Evolutionary conservation across 441 rosid genomes (phyloP).

Genomic region (Adansonia gregorii): DNA sequence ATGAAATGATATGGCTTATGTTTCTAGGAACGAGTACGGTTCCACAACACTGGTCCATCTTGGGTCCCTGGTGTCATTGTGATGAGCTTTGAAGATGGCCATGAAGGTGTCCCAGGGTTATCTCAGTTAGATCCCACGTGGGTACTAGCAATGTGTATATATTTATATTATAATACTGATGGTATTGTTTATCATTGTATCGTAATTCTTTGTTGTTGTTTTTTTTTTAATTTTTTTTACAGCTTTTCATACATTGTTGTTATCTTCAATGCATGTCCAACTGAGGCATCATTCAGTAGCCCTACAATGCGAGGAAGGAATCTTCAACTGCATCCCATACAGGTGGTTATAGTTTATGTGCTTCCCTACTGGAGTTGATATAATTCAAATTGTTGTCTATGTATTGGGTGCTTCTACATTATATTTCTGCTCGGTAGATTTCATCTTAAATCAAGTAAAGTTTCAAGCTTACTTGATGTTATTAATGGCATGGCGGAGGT

Average conservation of each 20-base stretch:
- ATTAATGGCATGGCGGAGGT: conserved; percentile 2
- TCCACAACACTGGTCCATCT: conserved; percentile 81
- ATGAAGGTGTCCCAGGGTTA: conserved; percentile 59
- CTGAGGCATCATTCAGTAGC: conserved; percentile 55
- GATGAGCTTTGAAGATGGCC: conserved; percentile 92
- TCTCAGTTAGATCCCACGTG: conserved; percentile 77
- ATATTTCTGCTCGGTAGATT: neutral
- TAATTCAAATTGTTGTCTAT: neutral
- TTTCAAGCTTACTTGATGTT: neutral
- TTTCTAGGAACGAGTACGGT: conserved; percentile 69
- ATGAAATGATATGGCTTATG: conserved; percentile 23
- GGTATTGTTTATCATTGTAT: neutral
- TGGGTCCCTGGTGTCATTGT: conserved; percentile 78
- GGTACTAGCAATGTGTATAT: conserved; percentile 31
- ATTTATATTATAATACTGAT: neutral
- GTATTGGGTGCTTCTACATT: neutral
- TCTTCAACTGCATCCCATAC: conserved; percentile 80
- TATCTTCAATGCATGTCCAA: conserved; percentile 71
- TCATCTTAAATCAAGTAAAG: neutral
- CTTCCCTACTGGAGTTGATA: neutral
- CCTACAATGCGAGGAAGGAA: conserved; percentile 51
- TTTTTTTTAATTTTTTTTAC: conserved; percentile 3
- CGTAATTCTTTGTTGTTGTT: conserved; percentile 21
- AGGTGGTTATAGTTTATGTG: conserved; percentile 46
- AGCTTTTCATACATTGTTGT: conserved; percentile 76